These are phyloP conservation scores for Glomus cerebriforme DNA, from an alignment of 192 early-diverging fungal species.

Conservation along the genomic window DNA sequence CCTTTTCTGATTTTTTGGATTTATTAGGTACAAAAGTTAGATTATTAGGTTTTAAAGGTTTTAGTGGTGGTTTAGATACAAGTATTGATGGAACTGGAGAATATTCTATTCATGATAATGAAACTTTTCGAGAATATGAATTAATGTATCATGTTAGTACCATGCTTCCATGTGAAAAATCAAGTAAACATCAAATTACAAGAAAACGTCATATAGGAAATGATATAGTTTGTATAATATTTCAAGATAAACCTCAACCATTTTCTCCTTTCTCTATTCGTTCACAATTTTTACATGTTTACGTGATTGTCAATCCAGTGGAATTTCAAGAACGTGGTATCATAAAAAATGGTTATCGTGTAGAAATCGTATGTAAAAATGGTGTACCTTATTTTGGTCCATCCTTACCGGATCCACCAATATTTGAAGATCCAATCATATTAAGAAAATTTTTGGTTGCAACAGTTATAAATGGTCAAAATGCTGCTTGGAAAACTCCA, in stretches of 20 bases:
- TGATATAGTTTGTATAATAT: conserved; percentile 64
- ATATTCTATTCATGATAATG: conserved; percentile 61
- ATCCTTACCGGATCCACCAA: conserved; percentile 44
- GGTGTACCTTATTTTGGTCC: conserved; percentile 58
- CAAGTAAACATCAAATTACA: conserved; percentile 71
- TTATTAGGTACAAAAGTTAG: conserved; percentile 73
- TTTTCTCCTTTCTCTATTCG: conserved; percentile 57
- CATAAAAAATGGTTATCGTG: conserved; percentile 29
- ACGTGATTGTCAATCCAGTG: conserved; percentile 48
- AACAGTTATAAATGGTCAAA: conserved; percentile 57
- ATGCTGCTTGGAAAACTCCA: conserved; percentile 57
- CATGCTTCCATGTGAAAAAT: conserved; percentile 65
- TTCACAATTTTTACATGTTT: conserved; percentile 61
- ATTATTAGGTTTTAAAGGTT: conserved; percentile 73
- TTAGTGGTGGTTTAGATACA: conserved; percentile 75
- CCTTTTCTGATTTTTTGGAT: conserved; percentile 65
- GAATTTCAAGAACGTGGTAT: not conserved
- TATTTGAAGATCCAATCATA: conserved; percentile 44
- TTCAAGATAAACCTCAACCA: conserved; percentile 54
- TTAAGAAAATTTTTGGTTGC: conserved; percentile 40
- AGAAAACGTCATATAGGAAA: conserved; percentile 66
- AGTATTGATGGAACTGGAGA: conserved; percentile 67
- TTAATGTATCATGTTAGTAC: conserved; percentile 82
- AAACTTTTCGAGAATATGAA: conserved; percentile 72
- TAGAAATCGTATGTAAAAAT: conserved; percentile 42